Percentiles rank a stretch among this genome's conserved stretches.
Evolutionary conservation across 768 basidiomycete genomes (phyloP).

Genomic region (Leccinum aurantiacum): DNA sequence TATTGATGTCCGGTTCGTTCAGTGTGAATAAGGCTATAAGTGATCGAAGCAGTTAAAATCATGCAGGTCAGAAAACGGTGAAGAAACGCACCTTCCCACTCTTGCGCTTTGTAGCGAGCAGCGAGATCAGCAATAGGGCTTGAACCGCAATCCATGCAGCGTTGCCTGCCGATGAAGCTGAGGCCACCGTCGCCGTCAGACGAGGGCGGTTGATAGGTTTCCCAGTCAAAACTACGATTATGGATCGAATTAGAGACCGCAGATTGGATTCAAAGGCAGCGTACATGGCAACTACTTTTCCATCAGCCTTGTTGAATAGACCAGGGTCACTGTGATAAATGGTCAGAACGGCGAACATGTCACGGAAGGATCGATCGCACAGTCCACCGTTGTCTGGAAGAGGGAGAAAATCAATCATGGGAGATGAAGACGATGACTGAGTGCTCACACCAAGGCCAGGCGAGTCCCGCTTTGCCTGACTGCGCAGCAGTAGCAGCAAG

Average conservation of each 20-base stretch:
- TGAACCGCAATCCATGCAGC: slow-evolving; percentile 36
- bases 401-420: not conserved
- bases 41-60: not conserved
- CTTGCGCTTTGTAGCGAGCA: slow-evolving; percentile 32
- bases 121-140: slow-evolving; percentile 35
- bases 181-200: slow-evolving; percentile 38
- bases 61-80: not conserved
- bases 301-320: slow-evolving; percentile 32
- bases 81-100: slow-evolving; percentile 31
- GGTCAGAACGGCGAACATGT: slow-evolving; percentile 1
- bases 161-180: slow-evolving; percentile 41
- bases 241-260: not conserved
- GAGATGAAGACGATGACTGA: not conserved
- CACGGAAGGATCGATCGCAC: slow-evolving; percentile 17
- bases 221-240: slow-evolving; percentile 35
- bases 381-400: slow-evolving; percentile 30
- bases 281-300: slow-evolving; percentile 37
- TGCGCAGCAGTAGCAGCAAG: slow-evolving; percentile 20
- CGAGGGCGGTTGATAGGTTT: slow-evolving; percentile 36
- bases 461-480: slow-evolving; percentile 39
- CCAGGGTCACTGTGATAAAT: slow-evolving; percentile 25
- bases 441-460: slow-evolving; percentile 37
- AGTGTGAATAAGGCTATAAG: slow-evolving; percentile 34
- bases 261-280: not conserved
- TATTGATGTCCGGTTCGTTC: slow-evolving; percentile 38